phyloP scores from a whole-genome alignment of 345 rosid genomes.

The Pseudoturritis turrita region DNA sequence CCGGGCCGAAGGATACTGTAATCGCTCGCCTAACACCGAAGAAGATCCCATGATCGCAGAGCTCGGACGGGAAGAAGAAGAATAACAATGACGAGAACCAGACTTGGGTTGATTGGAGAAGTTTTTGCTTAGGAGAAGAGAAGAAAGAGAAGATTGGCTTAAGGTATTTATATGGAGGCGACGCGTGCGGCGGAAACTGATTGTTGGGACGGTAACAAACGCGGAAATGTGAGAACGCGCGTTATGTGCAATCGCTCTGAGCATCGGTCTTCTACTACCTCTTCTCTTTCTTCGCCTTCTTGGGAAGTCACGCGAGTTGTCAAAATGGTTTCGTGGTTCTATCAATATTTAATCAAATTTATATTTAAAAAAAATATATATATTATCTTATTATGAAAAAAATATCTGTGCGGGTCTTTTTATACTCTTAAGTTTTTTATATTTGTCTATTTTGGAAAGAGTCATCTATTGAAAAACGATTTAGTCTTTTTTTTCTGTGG shows the following conservation, averaged over 20 bases:
- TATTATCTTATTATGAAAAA: too few species aligned
- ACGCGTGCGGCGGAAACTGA: constrained; percentile 6
- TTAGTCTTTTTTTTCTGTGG: too few species aligned
- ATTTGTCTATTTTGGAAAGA: too few species aligned
- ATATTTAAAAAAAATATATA: too few species aligned
- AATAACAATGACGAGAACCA: neutral
- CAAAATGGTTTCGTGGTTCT: neutral
- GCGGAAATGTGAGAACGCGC: constrained; percentile 25
- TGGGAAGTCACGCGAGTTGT: neutral
- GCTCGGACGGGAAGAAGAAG: neutral
- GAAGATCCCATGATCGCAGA: constrained; percentile 55
- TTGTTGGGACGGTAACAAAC: constrained; percentile 16
- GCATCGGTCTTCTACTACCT: constrained; percentile 3
- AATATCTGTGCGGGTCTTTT: too few species aligned
- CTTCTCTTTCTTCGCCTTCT: neutral
- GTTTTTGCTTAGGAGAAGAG: neutral
- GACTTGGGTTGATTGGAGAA: neutral
- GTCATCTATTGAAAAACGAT: too few species aligned
- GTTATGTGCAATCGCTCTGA: constrained; percentile 12
- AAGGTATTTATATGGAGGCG: constrained; percentile 24
- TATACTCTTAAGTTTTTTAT: too few species aligned
- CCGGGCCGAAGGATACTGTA: constrained; percentile 56
- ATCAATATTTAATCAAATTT: too few species aligned
- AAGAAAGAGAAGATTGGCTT: neutral
- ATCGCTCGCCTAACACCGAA: constrained; percentile 27